These are phyloP conservation scores for Xylaria sp. DNA, from an alignment of 2,329 filamentous ascomycete species.

Conservation along the genomic window DNA sequence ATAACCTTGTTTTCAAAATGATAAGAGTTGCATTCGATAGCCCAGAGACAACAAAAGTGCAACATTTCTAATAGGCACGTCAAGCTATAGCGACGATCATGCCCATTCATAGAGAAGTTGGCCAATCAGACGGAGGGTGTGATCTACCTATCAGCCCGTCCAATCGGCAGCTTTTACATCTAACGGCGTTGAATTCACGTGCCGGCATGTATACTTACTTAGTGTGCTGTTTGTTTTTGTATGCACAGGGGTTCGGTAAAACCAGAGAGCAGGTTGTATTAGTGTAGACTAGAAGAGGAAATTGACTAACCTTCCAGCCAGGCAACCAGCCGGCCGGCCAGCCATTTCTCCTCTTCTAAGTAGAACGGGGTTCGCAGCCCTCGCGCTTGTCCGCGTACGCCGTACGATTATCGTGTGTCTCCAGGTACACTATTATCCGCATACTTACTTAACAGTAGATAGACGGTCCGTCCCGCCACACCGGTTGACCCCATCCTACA, in stretches of 20 bases:
- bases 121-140: background rate
- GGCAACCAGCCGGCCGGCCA: too few species aligned
- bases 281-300: too few species aligned
- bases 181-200: background rate
- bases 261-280: too few species aligned
- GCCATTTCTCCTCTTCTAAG: too few species aligned
- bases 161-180: background rate
- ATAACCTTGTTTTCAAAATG: background rate
- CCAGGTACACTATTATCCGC: background rate
- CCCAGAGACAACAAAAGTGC: background rate
- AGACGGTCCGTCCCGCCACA: slow-evolving; percentile 1
- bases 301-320: too few species aligned
- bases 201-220: background rate
- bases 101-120: background rate
- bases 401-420: background rate
- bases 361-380: too few species aligned
- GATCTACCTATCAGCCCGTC: background rate
- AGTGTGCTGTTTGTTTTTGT: background rate
- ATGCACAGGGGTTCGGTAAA: background rate
- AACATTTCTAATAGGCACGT: background rate
- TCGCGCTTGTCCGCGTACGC: too few species aligned
- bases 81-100: background rate
- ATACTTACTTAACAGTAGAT: too few species aligned
- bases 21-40: background rate
- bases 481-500: background rate